Evolutionary conservation across 306 rosid genomes (phyloP).

Genomic region (Rosa persica): DNA sequence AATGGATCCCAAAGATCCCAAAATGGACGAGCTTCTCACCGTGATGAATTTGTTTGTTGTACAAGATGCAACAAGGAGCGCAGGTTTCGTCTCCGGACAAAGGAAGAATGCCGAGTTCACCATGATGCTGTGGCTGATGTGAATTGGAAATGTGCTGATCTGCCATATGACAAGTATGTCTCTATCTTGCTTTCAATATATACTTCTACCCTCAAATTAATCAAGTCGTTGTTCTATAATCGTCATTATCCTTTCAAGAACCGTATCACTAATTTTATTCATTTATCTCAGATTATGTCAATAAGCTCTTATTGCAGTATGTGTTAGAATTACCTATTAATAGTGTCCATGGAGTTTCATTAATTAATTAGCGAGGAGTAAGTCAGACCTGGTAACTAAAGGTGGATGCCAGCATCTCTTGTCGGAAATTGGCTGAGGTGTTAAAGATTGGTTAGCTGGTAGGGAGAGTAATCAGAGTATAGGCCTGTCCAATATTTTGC

Average conservation of each 20-base stretch:
- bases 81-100: constrained; percentile 85
- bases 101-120: constrained; percentile 84
- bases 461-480: neutral
- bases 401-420: neutral
- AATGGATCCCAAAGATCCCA: constrained; percentile 67
- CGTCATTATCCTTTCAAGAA: neutral
- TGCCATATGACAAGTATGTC: constrained; percentile 87
- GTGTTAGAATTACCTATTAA: neutral
- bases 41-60: constrained; percentile 84
- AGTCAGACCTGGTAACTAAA: neutral
- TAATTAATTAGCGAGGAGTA: neutral
- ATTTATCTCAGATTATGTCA: neutral
- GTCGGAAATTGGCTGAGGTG: neutral
- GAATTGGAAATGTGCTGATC: constrained; percentile 84
- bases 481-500: neutral
- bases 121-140: constrained; percentile 85
- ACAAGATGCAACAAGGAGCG: constrained; percentile 78
- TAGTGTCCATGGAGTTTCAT: neutral
- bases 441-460: neutral
- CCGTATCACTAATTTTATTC: neutral
- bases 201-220: neutral
- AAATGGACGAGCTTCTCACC: constrained; percentile 73
- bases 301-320: neutral
- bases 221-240: neutral
- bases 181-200: constrained; percentile 10